Conservation (phyloP, 768 basidiomycete species). For the Calocybe gangraenosa region DNA sequence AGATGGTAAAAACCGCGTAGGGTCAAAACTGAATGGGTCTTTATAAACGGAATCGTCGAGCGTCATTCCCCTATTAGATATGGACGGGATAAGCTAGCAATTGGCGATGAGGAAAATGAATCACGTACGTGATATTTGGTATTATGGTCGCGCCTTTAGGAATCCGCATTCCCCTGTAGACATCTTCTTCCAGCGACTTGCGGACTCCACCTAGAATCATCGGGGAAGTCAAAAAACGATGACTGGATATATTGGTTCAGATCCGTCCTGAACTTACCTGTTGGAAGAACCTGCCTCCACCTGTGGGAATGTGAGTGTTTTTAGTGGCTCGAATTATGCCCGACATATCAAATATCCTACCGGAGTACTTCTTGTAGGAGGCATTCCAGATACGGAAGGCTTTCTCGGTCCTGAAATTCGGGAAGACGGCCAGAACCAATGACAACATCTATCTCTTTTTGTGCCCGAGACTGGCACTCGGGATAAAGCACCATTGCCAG, state of each 20-base stretch:
- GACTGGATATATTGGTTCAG: background rate
- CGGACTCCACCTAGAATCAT: constrained; percentile 10
- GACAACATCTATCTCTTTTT: constrained; percentile 36
- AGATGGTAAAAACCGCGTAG: background rate
- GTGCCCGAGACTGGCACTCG: constrained; percentile 30
- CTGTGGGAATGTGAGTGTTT: background rate
- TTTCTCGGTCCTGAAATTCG: constrained; percentile 22
- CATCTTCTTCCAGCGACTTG: constrained; percentile 11
- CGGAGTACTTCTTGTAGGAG: constrained; percentile 27
- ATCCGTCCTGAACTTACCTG: background rate
- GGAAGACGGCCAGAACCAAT: constrained; percentile 33
- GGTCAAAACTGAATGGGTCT: background rate
- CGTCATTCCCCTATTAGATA: constrained; percentile 7
- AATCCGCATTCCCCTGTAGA: constrained; percentile 15
- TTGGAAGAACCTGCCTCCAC: constrained; percentile 10
- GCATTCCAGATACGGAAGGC: constrained; percentile 34
- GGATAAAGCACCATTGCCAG: constrained; percentile 37
- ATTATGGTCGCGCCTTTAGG: constrained; percentile 13
- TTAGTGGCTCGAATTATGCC: background rate
- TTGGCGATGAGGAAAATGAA: background rate
- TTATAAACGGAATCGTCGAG: background rate
- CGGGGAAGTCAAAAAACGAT: background rate
- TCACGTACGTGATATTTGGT: constrained; percentile 8
- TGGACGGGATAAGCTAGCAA: background rate
- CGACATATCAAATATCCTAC: background rate